phyloP scores from a whole-genome alignment of 1,139 yeast genomes.

The Blastobotrys ciferrii region DNA sequence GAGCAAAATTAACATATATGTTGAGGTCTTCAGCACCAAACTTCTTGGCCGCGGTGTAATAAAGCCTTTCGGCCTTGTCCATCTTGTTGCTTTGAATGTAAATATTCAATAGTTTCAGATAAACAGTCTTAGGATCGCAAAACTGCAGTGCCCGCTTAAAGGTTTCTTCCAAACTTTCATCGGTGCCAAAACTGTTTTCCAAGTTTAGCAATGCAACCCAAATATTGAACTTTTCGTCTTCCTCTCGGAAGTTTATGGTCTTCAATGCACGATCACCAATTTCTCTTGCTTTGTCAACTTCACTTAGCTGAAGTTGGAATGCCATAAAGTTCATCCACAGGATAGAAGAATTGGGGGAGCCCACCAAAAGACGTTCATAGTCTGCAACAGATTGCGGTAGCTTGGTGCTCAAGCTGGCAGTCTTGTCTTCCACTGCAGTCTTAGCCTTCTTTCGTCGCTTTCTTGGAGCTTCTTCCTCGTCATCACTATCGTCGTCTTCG shows the following conservation, averaged over 20 bases:
- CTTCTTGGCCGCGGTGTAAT: conserved; percentile 69
- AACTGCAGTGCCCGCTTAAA: conserved; percentile 85
- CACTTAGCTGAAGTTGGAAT: conserved; percentile 91
- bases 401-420: conserved; percentile 77
- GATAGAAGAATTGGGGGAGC: conserved; percentile 90
- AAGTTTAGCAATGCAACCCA: conserved; percentile 95
- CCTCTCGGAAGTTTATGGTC: conserved; percentile 87
- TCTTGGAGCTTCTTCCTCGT: conserved; percentile 31
- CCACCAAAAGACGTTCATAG: conserved; percentile 85
- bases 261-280: conserved; percentile 89
- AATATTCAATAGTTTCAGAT: conserved; percentile 74
- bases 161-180: conserved; percentile 72
- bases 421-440: conserved; percentile 66
- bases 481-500: conserved; percentile 42
- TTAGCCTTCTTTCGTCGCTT: conserved; percentile 44
- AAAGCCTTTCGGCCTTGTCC: conserved; percentile 68
- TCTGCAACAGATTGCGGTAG: conserved; percentile 91
- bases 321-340: conserved; percentile 99
- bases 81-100: conserved; percentile 68
- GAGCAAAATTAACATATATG: conserved; percentile 66
- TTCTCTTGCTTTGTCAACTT: conserved; percentile 90
- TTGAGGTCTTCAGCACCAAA: conserved; percentile 55
- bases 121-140: conserved; percentile 84
- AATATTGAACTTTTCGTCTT: conserved; percentile 85
- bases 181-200: conserved; percentile 90